Evolutionary conservation across 768 basidiomycete species (phyloP).

Genomic region (Cantharellus cinnabarinus): DNA sequence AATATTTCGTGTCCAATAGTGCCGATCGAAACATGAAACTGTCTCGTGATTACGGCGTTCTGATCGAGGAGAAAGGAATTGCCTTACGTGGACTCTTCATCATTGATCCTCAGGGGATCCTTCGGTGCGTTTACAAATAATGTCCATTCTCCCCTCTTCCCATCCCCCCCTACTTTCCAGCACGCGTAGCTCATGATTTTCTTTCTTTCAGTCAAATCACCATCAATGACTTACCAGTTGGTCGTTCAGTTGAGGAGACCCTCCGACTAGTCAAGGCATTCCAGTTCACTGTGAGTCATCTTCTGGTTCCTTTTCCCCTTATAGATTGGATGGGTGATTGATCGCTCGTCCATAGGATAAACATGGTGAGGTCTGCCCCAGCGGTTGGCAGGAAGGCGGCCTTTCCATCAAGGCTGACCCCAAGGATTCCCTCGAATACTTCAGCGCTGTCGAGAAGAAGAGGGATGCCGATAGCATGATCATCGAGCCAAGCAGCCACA

Average conservation of each 20-base stretch:
- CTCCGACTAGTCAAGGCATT: conserved; percentile 80
- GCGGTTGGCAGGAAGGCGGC: conserved; percentile 66
- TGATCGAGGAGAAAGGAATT: conserved; percentile 75
- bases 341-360: conserved; percentile 32
- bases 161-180: not conserved
- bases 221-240: conserved; percentile 82
- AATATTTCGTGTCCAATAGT: conserved; percentile 9
- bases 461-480: conserved; percentile 1
- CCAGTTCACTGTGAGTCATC: conserved; percentile 53
- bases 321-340: not conserved
- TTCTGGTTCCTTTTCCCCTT: not conserved
- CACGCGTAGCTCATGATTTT: not conserved
- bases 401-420: conserved; percentile 74
- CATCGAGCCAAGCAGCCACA: not conserved
- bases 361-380: conserved; percentile 85
- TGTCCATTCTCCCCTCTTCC: not conserved
- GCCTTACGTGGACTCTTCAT: conserved; percentile 74
- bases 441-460: conserved; percentile 17
- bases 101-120: conserved; percentile 63
- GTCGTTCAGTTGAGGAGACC: conserved; percentile 90
- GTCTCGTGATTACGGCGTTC: conserved; percentile 53
- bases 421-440: conserved; percentile 53
- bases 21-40: conserved; percentile 18
- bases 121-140: conserved; percentile 27
- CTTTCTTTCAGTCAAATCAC: conserved; percentile 43